phyloP scores from a whole-genome alignment of 2,329 filamentous ascomycete species.

The Botryotinia convoluta region DNA sequence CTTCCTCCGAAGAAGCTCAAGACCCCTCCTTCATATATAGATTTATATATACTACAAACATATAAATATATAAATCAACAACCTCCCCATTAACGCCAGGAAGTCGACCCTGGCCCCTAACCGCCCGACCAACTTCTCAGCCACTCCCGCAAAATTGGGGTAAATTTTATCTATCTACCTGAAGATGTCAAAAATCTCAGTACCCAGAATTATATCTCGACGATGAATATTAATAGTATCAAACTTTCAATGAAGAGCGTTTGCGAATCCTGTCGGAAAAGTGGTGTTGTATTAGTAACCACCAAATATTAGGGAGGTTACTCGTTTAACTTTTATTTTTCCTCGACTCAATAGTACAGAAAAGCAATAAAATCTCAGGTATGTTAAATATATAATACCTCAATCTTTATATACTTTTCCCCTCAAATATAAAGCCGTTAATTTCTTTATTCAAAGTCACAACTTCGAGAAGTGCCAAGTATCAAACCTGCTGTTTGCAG shows the following conservation, averaged over 20 bases:
- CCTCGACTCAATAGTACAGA: not conserved
- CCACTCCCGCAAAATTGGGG: not conserved
- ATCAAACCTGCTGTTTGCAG: not conserved
- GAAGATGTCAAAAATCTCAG: too few species aligned
- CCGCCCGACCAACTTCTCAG: not conserved
- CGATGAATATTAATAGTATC: not conserved
- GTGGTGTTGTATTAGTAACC: not conserved
- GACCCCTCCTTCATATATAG: not conserved
- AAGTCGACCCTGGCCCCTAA: not conserved
- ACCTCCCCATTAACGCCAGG: not conserved
- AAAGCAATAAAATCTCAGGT: too few species aligned
- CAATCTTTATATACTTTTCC: not conserved
- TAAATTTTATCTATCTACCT: not conserved
- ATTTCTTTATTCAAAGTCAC: not conserved
- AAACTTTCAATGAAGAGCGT: not conserved
- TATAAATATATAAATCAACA: not conserved
- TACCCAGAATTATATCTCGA: not conserved
- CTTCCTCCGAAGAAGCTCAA: not conserved
- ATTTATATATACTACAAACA: not conserved
- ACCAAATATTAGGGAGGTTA: not conserved
- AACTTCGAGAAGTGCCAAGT: not conserved
- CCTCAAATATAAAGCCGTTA: not conserved
- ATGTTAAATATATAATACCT: too few species aligned
- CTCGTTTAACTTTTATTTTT: not conserved
- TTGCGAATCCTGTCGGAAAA: not conserved